Percentiles rank a stretch among this genome's conserved stretches.
These are phyloP conservation scores for Lachancea fermentati DNA, from an alignment of 805 yeast genomes.

Conservation along the genomic window DNA sequence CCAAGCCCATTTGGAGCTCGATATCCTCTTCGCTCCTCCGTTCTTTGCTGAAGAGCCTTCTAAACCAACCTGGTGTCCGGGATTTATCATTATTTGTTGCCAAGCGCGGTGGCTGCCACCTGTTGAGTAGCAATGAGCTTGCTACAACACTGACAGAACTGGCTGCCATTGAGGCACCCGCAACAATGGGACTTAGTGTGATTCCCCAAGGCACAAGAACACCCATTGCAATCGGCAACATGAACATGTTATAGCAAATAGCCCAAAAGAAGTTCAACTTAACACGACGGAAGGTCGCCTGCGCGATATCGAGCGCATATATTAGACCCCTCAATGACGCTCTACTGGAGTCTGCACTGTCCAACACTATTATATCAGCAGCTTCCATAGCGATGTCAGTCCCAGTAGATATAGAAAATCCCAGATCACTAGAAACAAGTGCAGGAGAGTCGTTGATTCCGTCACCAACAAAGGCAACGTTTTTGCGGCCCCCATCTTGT, in stretches of 20 bases:
- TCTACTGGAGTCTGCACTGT: conserved; percentile 28
- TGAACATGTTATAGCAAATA: conserved; percentile 69
- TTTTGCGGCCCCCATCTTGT: conserved; percentile 37
- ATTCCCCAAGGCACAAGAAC: conserved; percentile 73
- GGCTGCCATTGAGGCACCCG: conserved; percentile 89
- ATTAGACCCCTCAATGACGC: conserved; percentile 43
- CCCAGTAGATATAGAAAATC: conserved; percentile 87
- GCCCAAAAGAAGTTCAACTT: conserved; percentile 87
- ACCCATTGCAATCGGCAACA: conserved; percentile 95
- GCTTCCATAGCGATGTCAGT: conserved; percentile 95
- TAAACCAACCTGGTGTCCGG: not conserved
- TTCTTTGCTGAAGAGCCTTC: conserved; percentile 1
- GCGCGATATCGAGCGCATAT: conserved; percentile 62
- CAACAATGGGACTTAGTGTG: conserved; percentile 79
- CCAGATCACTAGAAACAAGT: conserved; percentile 78
- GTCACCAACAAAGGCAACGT: conserved; percentile 90
- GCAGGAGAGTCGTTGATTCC: conserved; percentile 99
- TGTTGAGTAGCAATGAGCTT: conserved; percentile 66
- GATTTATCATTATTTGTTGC: not conserved
- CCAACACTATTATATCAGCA: conserved; percentile 83
- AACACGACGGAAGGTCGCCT: conserved; percentile 64
- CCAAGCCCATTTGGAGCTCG: conserved; percentile 17
- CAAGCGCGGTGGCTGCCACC: conserved; percentile 44
- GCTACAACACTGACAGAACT: conserved; percentile 86
- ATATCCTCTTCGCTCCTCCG: conserved; percentile 12